These are phyloP conservation scores for Cantharellus cinnabarinus DNA, from an alignment of 768 basidiomycete genomes.

Conservation along the genomic window DNA sequence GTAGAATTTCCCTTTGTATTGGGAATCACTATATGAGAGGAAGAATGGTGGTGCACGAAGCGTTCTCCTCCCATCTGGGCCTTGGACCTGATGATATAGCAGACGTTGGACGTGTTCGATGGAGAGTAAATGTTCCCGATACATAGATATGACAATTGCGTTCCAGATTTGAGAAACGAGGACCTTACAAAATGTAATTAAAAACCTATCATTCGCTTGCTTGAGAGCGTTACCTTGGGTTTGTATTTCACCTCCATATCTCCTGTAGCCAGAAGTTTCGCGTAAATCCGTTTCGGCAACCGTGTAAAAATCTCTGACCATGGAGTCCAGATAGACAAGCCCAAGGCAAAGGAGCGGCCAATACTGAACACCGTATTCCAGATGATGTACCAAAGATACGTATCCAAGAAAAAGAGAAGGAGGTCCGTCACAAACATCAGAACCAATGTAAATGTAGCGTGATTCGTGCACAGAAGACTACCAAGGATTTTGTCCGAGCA, in stretches of 20 bases:
- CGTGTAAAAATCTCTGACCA: slow-evolving; percentile 96
- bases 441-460: slow-evolving; percentile 83
- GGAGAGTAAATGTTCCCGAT: slow-evolving; percentile 92
- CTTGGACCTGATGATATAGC: slow-evolving; percentile 91
- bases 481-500: slow-evolving; percentile 82
- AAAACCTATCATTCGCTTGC: not conserved
- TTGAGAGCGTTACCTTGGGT: slow-evolving; percentile 48
- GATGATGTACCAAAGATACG: slow-evolving; percentile 99
- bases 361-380: slow-evolving; percentile 95
- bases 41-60: slow-evolving; percentile 95
- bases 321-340: slow-evolving; percentile 95
- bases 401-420: slow-evolving; percentile 93
- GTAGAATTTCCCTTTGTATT: slow-evolving; percentile 77
- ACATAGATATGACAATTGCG: slow-evolving; percentile 99
- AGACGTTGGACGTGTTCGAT: slow-evolving; percentile 98
- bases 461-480: slow-evolving; percentile 64
- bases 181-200: slow-evolving; percentile 29
- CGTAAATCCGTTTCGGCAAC: slow-evolving; percentile 89
- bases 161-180: slow-evolving; percentile 99
- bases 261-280: slow-evolving; percentile 78
- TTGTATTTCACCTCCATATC: slow-evolving; percentile 99
- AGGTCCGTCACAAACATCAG: slow-evolving; percentile 99
- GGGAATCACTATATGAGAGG: slow-evolving; percentile 83
- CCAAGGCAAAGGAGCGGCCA: slow-evolving; percentile 69
- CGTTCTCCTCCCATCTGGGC: slow-evolving; percentile 75